phyloP scores from a whole-genome alignment of 306 rosid genomes.

The apple (Malus domestica) region DNA sequence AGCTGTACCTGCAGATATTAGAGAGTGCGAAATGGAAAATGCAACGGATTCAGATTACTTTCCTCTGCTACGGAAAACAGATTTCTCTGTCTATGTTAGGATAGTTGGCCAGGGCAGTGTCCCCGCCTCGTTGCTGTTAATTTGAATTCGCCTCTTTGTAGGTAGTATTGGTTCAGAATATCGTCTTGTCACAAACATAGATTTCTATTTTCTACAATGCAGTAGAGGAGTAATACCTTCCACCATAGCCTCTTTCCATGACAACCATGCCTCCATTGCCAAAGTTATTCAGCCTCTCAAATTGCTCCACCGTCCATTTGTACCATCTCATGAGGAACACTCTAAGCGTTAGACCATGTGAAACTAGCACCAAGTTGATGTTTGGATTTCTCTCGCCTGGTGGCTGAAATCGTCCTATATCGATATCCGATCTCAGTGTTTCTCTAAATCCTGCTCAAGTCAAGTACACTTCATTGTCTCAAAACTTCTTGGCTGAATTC shows the following conservation, averaged over 20 bases:
- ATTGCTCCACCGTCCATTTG: slow-evolving; percentile 83
- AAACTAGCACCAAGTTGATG: slow-evolving; percentile 71
- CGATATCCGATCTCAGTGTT: slow-evolving; percentile 70
- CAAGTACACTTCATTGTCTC: background rate
- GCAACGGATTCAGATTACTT: background rate
- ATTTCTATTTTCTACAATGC: background rate
- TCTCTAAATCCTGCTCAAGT: slow-evolving; percentile 71
- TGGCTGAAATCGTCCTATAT: slow-evolving; percentile 69
- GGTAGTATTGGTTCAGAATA: background rate
- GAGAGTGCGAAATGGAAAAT: background rate
- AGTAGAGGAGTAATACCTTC: slow-evolving; percentile 42
- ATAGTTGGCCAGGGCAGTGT: background rate
- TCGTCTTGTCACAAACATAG: background rate
- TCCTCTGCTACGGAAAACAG: background rate
- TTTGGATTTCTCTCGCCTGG: slow-evolving; percentile 51
- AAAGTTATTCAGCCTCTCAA: slow-evolving; percentile 57
- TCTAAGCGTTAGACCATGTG: slow-evolving; percentile 78
- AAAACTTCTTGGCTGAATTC: background rate
- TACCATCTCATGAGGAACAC: slow-evolving; percentile 95
- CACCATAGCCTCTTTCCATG: slow-evolving; percentile 81
- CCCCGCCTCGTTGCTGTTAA: background rate
- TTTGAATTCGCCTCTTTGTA: background rate
- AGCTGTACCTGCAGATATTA: slow-evolving; percentile 50
- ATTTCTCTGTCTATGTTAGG: background rate
- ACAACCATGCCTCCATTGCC: slow-evolving; percentile 58